Evolutionary conservation across 2,329 filamentous ascomycete genomes (phyloP), one percentile per base, ranked within the genome.

Genomic region (Lasiodiplodia sp.): DNA sequence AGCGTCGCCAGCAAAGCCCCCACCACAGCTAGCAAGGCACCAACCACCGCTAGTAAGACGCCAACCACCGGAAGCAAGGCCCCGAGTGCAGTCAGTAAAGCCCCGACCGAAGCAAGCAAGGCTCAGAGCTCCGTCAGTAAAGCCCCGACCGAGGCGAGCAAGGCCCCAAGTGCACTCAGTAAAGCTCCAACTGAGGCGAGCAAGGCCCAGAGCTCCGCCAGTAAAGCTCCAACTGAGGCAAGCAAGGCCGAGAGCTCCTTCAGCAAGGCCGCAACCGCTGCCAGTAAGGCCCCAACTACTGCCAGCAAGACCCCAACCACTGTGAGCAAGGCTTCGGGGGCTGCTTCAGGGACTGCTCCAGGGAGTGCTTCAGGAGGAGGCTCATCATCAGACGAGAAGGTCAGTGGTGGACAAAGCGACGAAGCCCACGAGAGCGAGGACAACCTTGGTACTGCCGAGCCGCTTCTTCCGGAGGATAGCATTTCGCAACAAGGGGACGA

Each of bases 41-140:
- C 31, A 38, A 47, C 11, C 37, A n/a, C 25, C 11, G 11, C 23
- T 11, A 62, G 58, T 25, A 51, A 51, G 23, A 18, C 58, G 12
- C 21, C 58, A 34, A 62, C 40, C 25, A n/a, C 57, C 77, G 77
- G 69, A 73, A 73, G 71, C 74, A 40, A 44, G 14, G 10, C 34
- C 14, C 31, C 18, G 12, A 40, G n/a, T 21, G n/a, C 57, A 3
- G 2, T 14, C 14, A 47, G 37, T 16, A 44, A 31, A n/a, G 31
- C 58, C 23, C 58, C 58, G 6, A 62, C 23, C 10, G 12, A 21
- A 44, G 38, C 10, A 6, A 60, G 56, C 23, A 60, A 37, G 28
- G 14, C 53, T n/a, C 28, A 28, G 11, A 56, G 25, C 11, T 10
- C 53, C 16, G 21, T 28, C 11, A 53, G 51, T 23, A 53, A 53